A percentile compares a stretch with the other conserved stretches of the same genome.
These are phyloP conservation scores for Huntiella moniliformis DNA, from an alignment of 2,329 filamentous ascomycete species.

Conservation along the genomic window DNA sequence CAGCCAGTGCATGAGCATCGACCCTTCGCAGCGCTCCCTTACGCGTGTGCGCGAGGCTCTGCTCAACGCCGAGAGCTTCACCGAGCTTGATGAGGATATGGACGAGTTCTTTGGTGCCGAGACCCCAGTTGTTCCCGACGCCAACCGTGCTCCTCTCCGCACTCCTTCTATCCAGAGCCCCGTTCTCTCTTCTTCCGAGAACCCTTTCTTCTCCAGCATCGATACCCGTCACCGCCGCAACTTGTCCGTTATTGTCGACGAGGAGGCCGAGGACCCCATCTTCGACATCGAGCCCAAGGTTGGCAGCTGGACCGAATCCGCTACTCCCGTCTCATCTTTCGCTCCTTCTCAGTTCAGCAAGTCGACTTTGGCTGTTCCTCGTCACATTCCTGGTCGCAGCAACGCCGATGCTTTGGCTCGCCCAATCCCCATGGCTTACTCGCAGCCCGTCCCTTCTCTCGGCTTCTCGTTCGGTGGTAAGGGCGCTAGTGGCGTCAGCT, in stretches of 20 bases:
- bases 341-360: neutral
- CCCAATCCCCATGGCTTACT: constrained; percentile 63
- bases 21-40: constrained; percentile 75
- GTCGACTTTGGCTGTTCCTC: constrained; percentile 52
- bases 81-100: constrained; percentile 72
- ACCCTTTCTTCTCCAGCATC: constrained; percentile 8
- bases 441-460: constrained; percentile 50
- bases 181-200: constrained; percentile 19
- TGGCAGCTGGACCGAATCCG: constrained; percentile 48
- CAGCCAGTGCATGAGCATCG: constrained; percentile 73
- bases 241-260: constrained; percentile 67
- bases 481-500: constrained; percentile 85
- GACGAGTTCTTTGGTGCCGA: constrained; percentile 74
- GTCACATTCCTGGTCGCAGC: constrained; percentile 15
- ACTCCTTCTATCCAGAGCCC: constrained; percentile 90
- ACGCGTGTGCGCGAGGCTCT: constrained; percentile 60
- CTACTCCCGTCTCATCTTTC: constrained; percentile 20
- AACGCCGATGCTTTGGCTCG: neutral
- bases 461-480: constrained; percentile 62
- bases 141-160: constrained; percentile 84
- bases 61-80: constrained; percentile 69
- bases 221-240: constrained; percentile 22
- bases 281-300: constrained; percentile 1
- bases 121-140: constrained; percentile 56
- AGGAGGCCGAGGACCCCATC: constrained; percentile 17